A percentile compares a stretch with the other conserved stretches of the same genome.
Conservation (phyloP, 176 grass and related monocot species). For the Lolium rigidum region DNA sequence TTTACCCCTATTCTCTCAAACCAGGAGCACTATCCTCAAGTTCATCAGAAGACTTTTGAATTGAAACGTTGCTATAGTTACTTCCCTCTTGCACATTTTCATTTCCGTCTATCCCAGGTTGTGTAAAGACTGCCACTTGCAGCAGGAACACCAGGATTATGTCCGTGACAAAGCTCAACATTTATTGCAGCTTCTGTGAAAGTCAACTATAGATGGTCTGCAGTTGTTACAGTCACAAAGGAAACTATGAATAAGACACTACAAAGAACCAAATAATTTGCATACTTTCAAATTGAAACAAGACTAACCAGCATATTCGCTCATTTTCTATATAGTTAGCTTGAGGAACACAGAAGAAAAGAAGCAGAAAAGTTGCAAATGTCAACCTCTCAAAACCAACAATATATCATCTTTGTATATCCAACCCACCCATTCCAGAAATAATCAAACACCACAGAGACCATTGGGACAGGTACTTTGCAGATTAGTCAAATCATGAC, state of each 20-base stretch:
- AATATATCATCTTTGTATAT: no score
- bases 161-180: conserved; percentile 68
- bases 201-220: conserved; percentile 83
- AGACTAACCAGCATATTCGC: not conserved
- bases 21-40: not conserved
- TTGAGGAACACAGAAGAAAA: no score
- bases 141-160: not conserved
- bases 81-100: conserved; percentile 41
- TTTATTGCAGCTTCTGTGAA: conserved; percentile 71
- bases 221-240: conserved; percentile 55
- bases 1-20: conserved; percentile 49
- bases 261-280: conserved; percentile 6
- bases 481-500: no score
- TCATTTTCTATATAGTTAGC: no score
- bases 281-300: not conserved
- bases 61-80: not conserved
- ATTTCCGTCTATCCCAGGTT: not conserved
- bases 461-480: no score
- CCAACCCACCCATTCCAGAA: no score
- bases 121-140: not conserved
- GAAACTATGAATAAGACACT: no score
- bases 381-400: no score
- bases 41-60: not conserved
- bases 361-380: no score
- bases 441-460: no score